phyloP scores from a whole-genome alignment of 2,329 filamentous ascomycete species.

The Neophaeococcomyces aloes region DNA sequence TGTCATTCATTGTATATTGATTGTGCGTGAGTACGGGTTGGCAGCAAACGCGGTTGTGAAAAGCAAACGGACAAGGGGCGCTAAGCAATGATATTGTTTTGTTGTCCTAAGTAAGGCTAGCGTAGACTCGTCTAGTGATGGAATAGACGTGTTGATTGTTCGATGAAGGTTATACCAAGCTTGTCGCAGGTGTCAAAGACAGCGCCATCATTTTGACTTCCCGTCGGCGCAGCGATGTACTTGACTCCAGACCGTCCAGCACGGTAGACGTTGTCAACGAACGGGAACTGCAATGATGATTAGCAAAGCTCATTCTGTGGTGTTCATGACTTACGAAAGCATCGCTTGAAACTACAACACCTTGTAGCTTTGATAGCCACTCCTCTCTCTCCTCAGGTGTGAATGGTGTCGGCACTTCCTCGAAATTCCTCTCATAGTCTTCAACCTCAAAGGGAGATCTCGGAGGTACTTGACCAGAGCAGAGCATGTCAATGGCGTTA shows the following conservation, averaged over 20 bases:
- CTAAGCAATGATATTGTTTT: too few species aligned
- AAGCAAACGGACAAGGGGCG: too few species aligned
- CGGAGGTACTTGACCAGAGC: slow-evolving; percentile 71
- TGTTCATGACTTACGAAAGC: slow-evolving; percentile 65
- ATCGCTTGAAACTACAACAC: slow-evolving; percentile 80
- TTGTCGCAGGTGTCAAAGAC: slow-evolving; percentile 76
- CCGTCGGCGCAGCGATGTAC: slow-evolving; percentile 87
- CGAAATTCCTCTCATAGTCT: slow-evolving; percentile 80
- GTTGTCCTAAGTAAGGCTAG: too few species aligned
- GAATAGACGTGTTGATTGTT: slow-evolving; percentile 90
- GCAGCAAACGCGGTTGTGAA: too few species aligned
- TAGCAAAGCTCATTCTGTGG: not conserved
- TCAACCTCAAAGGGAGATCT: slow-evolving; percentile 72
- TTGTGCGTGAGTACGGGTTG: too few species aligned
- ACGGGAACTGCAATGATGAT: slow-evolving; percentile 63
- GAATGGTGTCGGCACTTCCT: slow-evolving; percentile 75
- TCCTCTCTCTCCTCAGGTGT: slow-evolving; percentile 70
- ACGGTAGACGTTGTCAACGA: slow-evolving; percentile 95
- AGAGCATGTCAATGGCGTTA: slow-evolving; percentile 93
- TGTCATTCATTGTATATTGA: too few species aligned
- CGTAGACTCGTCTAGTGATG: slow-evolving; percentile 54
- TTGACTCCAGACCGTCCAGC: slow-evolving; percentile 80
- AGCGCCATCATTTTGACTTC: slow-evolving; percentile 47
- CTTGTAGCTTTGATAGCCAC: slow-evolving; percentile 68
- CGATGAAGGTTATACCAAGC: slow-evolving; percentile 84